phyloP scores from a whole-genome alignment of 2,329 filamentous ascomycete species.

The Ceratocystis albifundus region DNA sequence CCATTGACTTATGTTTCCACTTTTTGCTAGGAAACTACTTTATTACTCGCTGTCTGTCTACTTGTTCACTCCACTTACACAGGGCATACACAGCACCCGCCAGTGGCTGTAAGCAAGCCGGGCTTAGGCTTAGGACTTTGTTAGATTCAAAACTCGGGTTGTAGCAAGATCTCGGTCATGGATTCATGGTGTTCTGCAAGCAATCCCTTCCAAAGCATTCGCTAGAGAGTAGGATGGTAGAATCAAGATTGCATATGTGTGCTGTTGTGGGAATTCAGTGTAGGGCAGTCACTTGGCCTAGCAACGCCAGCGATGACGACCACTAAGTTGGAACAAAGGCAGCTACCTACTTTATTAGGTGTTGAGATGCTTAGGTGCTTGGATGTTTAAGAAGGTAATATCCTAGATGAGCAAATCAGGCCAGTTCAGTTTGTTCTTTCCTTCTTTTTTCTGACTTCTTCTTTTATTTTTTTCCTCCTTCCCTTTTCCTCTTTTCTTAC shows the following conservation, averaged over 20 bases:
- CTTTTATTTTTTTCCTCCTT: no score
- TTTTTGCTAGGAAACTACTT: neutral
- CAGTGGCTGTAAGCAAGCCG: neutral
- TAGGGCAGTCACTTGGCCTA: neutral
- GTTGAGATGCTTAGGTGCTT: neutral
- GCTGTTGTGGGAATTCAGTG: neutral
- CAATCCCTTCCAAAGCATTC: no score
- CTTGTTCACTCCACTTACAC: neutral
- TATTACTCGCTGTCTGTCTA: neutral
- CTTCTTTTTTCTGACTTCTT: neutral
- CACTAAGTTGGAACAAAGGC: neutral
- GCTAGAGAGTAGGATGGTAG: neutral
- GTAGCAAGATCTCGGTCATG: neutral
- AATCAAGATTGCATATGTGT: no score
- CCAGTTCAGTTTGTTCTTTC: slow-evolving; percentile 1
- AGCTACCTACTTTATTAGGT: neutral
- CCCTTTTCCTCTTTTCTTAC: neutral
- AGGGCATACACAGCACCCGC: neutral
- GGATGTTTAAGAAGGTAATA: slow-evolving; percentile 14
- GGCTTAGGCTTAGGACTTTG: neutral
- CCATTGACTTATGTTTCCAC: neutral
- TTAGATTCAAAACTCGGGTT: neutral
- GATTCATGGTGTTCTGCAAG: neutral
- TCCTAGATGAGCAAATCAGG: neutral
- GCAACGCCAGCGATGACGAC: neutral